Percentiles rank a stretch among this genome's conserved stretches.
phyloP scores from a whole-genome alignment of 2,329 filamentous ascomycete genomes.

The Aspergillus pseudotamarii region DNA sequence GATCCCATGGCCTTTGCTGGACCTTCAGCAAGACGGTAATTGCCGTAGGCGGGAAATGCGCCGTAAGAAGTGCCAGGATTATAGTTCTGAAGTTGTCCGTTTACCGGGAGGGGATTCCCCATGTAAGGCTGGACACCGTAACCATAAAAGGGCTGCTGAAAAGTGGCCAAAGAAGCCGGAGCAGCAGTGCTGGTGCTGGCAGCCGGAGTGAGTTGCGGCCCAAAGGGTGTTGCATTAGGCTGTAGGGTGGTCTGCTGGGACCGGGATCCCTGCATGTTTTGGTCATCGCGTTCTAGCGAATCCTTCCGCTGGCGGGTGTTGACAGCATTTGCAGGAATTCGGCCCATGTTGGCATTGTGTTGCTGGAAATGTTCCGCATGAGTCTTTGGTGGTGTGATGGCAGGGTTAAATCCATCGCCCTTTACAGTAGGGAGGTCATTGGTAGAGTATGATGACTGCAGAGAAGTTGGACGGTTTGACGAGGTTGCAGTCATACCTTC shows the following conservation, averaged over 20 bases:
- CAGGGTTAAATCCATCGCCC: constrained; percentile 57
- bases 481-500: constrained; percentile 29
- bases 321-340: constrained; percentile 69
- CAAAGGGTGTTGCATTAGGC: constrained; percentile 77
- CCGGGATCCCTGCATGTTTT: constrained; percentile 52
- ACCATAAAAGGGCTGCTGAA: constrained; percentile 48
- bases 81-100: constrained; percentile 48
- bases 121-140: constrained; percentile 60
- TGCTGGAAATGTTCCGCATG: constrained; percentile 65
- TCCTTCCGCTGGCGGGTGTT: constrained; percentile 61
- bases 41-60: constrained; percentile 52
- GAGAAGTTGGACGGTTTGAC: constrained; percentile 44
- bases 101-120: constrained; percentile 47
- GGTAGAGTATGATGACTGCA: constrained; percentile 87
- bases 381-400: constrained; percentile 56
- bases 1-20: constrained; percentile 77
- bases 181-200: constrained; percentile 25
- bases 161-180: constrained; percentile 39
- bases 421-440: constrained; percentile 88
- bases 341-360: constrained; percentile 80
- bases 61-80: constrained; percentile 60
- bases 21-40: constrained; percentile 68
- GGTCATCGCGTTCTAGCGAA: constrained; percentile 50
- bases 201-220: constrained; percentile 58
- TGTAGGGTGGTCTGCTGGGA: constrained; percentile 75